These are phyloP conservation scores for Pinus albicaulis DNA, from an alignment of 75 land plant species.

Conservation along the genomic window DNA sequence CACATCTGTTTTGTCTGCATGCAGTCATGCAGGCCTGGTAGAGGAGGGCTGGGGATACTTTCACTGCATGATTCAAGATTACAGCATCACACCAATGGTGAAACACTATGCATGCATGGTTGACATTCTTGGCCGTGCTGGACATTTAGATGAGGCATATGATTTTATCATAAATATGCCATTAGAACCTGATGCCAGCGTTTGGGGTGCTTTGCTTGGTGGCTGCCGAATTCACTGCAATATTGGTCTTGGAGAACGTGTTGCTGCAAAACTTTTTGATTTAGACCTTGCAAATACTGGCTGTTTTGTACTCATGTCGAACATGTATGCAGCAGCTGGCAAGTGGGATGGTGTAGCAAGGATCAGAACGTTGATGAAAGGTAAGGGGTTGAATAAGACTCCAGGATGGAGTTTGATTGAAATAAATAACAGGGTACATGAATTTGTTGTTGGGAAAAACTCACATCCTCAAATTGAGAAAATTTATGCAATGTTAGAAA, in stretches of 20 bases:
- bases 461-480: not conserved
- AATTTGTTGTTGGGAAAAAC: not conserved
- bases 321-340: not conserved
- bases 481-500: not conserved
- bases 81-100: not conserved
- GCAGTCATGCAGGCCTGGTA: conserved; percentile 21
- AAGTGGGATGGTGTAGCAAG: not conserved
- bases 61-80: not conserved
- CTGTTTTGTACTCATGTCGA: not conserved
- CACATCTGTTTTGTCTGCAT: conserved; percentile 34
- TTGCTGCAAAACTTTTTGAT: not conserved
- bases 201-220: conserved; percentile 11
- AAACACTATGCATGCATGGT: conserved; percentile 12
- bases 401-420: not conserved
- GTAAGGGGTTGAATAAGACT: not conserved
- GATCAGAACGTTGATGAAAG: not conserved
- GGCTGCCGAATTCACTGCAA: conserved; percentile 5
- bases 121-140: conserved; percentile 10
- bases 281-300: conserved; percentile 3
- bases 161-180: conserved; percentile 5
- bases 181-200: conserved; percentile 1
- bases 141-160: not conserved
- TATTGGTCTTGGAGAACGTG: conserved; percentile 2
- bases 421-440: not conserved
- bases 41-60: not conserved